Base-by-base conservation (phyloP, 345 rosid species). In the Eucalyptus erythrocorys region DNA sequence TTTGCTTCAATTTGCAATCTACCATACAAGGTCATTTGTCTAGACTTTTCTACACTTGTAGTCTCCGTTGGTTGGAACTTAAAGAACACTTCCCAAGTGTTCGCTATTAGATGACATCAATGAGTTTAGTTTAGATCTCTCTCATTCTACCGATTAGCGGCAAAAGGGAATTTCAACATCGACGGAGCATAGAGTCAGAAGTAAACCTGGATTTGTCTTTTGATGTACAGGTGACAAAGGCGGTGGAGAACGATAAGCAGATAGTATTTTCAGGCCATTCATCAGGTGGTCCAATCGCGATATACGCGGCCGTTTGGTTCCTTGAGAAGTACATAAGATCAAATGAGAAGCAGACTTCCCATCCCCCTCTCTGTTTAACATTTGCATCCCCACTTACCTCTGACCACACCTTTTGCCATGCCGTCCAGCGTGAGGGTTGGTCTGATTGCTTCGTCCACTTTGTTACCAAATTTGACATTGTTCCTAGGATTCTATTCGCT, bases 381-480 rank as follows among this genome's bases (percentile, higher is more conserved):
- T 97, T 96, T 88, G 99, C 98, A 80, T 97, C 98, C 87, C 99
- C 99, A 48, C 93, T 96, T 43, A 92, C 95, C 13, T 96, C 95
- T 9, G 96, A 96, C 91, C 89, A 43, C 87, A 88, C 94, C 87
- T 89, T 96, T 87, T 94, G 92, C 89, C 97, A 94, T 87, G 97
- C 99, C 4, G 91, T 97, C 30, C 90, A 92, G 47, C 93, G 98
- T 17, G 98, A 97, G 89, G 91, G 92, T 11, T 97, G 99, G 99
- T 94, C 96, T 19, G 88, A 86, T 34, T 91, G 79, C 91, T 96
- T 96, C 88, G 85, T 93, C 3, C 95, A 96, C 91, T 96, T 96
- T 30, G 93, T 97, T 55, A 90, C 89, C 71, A 94, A 93, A 87
- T 91, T 93, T 85, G 99, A 97, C 87, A 93, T 97, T 7, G 91